These are phyloP conservation scores for Biancaea sappan DNA, from an alignment of 306 rosid species.

Conservation along the genomic window DNA sequence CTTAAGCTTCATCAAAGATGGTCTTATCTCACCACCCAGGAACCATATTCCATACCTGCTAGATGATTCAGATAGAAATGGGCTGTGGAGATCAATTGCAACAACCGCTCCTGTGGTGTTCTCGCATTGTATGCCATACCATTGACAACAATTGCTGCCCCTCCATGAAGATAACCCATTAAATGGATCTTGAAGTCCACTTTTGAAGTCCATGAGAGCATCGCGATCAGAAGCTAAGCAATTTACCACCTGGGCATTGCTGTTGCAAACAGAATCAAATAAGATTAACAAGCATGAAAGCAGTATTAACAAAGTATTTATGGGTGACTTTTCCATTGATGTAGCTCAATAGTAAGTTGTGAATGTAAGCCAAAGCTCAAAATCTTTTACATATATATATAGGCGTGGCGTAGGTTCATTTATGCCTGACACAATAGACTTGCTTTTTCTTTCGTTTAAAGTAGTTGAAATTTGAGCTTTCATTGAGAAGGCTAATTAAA, in stretches of 20 bases:
- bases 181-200: slow-evolving; percentile 49
- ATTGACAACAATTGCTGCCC: slow-evolving; percentile 46
- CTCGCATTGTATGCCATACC: slow-evolving; percentile 44
- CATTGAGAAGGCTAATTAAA: no score
- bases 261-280: not conserved
- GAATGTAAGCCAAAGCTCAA: not conserved
- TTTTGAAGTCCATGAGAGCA: slow-evolving; percentile 40
- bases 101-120: slow-evolving; percentile 42
- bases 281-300: slow-evolving; percentile 2
- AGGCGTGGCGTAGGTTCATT: no score
- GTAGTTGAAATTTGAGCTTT: no score
- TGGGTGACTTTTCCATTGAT: slow-evolving; percentile 27
- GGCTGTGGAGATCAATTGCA: slow-evolving; percentile 45
- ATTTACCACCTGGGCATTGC: not conserved
- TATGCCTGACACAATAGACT: no score
- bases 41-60: slow-evolving; percentile 36
- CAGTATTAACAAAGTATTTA: slow-evolving; percentile 22
- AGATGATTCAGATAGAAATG: slow-evolving; percentile 31
- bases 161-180: slow-evolving; percentile 47
- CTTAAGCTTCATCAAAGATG: slow-evolving; percentile 43
- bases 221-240: slow-evolving; percentile 41
- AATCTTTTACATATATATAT: no score
- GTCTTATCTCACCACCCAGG: slow-evolving; percentile 47
- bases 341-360: not conserved
- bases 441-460: no score